A percentile compares a stretch with the other conserved stretches of the same genome.
Conservation (phyloP, 164 flowering plant genomes). For the Annona cherimola region DNA sequence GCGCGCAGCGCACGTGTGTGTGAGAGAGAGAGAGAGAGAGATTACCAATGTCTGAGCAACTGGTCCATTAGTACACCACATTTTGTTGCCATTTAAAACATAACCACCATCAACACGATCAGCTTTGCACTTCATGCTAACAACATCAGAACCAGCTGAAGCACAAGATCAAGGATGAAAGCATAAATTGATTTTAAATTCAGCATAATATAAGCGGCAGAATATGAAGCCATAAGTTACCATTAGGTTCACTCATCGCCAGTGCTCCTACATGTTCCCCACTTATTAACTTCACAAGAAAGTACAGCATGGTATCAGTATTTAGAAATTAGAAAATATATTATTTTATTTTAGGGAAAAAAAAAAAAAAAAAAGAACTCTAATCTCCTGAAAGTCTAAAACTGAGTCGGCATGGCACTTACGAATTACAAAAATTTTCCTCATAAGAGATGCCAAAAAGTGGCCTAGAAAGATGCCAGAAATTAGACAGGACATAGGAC, state of each 20-base stretch:
- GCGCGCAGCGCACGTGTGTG: neutral
- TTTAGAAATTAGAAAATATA: neutral
- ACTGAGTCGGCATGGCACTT: no score
- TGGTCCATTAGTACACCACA: slow-evolving; percentile 99
- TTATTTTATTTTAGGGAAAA: no score
- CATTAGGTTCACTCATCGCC: slow-evolving; percentile 99
- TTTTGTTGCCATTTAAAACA: slow-evolving; percentile 90
- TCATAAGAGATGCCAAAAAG: no score
- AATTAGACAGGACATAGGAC: no score
- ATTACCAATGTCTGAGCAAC: slow-evolving; percentile 84
- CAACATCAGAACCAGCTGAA: slow-evolving; percentile 99
- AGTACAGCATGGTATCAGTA: slow-evolving; percentile 3
- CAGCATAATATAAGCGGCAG: neutral
- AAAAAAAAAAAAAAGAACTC: neutral
- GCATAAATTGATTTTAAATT: neutral
- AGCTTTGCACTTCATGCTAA: slow-evolving; percentile 98
- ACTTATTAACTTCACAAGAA: slow-evolving; percentile 69
- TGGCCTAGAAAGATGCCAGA: no score
- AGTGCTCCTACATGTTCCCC: slow-evolving; percentile 99
- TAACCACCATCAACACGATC: slow-evolving; percentile 90
- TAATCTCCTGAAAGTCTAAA: no score
- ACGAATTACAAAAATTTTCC: neutral
- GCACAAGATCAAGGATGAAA: slow-evolving; percentile 8
- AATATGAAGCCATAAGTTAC: slow-evolving; percentile 33
- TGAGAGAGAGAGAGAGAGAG: neutral